phyloP scores from a whole-genome alignment of 1,284 basidiomycete species.

The Puccinia coronata region DNA sequence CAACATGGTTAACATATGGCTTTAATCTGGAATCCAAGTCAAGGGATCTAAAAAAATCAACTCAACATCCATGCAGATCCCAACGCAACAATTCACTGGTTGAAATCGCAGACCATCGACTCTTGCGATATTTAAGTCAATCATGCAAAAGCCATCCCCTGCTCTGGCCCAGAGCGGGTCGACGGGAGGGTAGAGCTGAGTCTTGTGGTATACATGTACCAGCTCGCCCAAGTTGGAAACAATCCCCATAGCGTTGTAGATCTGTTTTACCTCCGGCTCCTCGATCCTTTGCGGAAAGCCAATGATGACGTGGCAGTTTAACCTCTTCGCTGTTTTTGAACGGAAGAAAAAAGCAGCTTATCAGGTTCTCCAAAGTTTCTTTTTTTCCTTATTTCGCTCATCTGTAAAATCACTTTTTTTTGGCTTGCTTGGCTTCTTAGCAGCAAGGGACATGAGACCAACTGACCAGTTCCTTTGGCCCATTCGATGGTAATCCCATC shows the following conservation, averaged over 20 bases:
- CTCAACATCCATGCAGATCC: slow-evolving; percentile 49
- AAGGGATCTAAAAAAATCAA: slow-evolving; percentile 6
- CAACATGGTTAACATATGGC: too few species aligned
- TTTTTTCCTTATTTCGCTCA: neutral
- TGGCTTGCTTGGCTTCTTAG: too few species aligned
- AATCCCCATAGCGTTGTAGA: slow-evolving; percentile 43
- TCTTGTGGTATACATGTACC: slow-evolving; percentile 37
- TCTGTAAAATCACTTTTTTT: too few species aligned
- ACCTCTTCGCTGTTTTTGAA: neutral
- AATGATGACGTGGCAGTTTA: slow-evolving; percentile 47
- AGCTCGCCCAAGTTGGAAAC: slow-evolving; percentile 37
- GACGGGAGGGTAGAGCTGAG: slow-evolving; percentile 45
- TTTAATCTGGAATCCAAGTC: too few species aligned
- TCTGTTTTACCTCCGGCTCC: slow-evolving; percentile 15
- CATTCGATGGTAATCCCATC: slow-evolving; percentile 41
- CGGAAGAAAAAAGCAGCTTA: neutral
- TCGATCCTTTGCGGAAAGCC: slow-evolving; percentile 41
- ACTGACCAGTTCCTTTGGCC: slow-evolving; percentile 38
- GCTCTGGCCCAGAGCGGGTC: slow-evolving; percentile 48
- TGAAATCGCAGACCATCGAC: neutral
- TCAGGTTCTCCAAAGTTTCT: neutral
- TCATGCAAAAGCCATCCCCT: slow-evolving; percentile 25
- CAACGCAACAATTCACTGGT: slow-evolving; percentile 41
- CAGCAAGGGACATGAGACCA: neutral
- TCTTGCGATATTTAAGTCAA: slow-evolving; percentile 40